These are phyloP conservation scores for Hansenula sp. DNA, from an alignment of 1,139 yeast species.

Conservation along the genomic window DNA sequence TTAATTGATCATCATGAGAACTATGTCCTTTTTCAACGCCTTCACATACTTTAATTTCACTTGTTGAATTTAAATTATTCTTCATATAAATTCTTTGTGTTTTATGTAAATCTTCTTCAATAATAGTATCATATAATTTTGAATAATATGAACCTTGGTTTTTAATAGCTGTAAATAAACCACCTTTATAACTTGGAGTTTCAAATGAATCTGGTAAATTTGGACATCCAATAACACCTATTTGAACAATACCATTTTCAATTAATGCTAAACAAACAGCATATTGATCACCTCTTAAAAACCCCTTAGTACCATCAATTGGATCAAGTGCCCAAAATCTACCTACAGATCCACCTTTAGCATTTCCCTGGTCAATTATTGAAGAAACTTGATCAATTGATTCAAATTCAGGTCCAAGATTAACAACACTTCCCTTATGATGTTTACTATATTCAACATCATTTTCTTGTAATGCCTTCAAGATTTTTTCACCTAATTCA, in stretches of 20 bases:
- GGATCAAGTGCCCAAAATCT: slow-evolving; percentile 98
- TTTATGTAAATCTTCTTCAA: slow-evolving; percentile 31
- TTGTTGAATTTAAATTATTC: slow-evolving; percentile 31
- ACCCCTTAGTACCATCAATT: slow-evolving; percentile 97
- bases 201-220: slow-evolving; percentile 59
- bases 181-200: slow-evolving; percentile 25
- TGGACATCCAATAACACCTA: slow-evolving; percentile 97
- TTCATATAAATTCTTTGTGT: slow-evolving; percentile 40
- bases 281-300: slow-evolving; percentile 91
- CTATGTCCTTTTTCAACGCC: slow-evolving; percentile 98
- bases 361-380: slow-evolving; percentile 75
- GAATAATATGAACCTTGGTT: slow-evolving; percentile 71
- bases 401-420: slow-evolving; percentile 28
- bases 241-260: slow-evolving; percentile 75
- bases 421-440: slow-evolving; percentile 20
- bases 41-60: slow-evolving; percentile 63
- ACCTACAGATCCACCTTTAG: slow-evolving; percentile 71
- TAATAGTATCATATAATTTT: slow-evolving; percentile 31
- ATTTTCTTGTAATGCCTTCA: slow-evolving; percentile 40
- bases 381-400: slow-evolving; percentile 49
- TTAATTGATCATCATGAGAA: slow-evolving; percentile 81
- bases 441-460: slow-evolving; percentile 29
- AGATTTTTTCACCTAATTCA: slow-evolving; percentile 43
- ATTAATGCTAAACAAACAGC: slow-evolving; percentile 92
- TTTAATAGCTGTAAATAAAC: slow-evolving; percentile 62